These are phyloP conservation scores for Chlorencoelia australis DNA, from an alignment of 2,329 filamentous ascomycete species.

Conservation along the genomic window DNA sequence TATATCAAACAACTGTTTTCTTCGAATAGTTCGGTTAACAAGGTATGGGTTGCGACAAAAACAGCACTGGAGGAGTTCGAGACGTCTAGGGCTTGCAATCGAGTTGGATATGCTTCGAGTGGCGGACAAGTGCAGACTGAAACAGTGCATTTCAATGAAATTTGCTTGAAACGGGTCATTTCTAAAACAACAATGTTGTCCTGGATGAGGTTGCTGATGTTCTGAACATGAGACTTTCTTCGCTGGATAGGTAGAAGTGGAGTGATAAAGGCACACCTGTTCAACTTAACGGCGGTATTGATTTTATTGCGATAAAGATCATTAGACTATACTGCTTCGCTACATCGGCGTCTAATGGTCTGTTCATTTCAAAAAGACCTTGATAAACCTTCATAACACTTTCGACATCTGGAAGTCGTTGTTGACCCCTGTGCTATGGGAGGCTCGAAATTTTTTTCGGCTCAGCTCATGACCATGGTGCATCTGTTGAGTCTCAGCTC, in stretches of 20 bases:
- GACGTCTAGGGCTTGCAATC: too few relatives aligned
- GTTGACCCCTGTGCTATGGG: slow-evolving; percentile 26
- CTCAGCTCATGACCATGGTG: slow-evolving; percentile 1
- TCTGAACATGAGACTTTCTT: slow-evolving; percentile 43
- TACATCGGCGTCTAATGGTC: slow-evolving; percentile 42
- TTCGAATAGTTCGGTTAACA: slow-evolving; percentile 27
- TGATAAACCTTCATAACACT: slow-evolving; percentile 18
- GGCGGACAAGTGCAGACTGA: slow-evolving; percentile 1
- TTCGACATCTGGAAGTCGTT: slow-evolving; percentile 12
- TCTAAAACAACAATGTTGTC: slow-evolving; percentile 38
- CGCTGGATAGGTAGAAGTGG: slow-evolving; percentile 43
- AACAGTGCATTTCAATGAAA: slow-evolving; percentile 30
- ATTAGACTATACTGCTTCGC: slow-evolving; percentile 42
- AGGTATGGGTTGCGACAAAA: too few relatives aligned
- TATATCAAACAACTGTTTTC: slow-evolving; percentile 44
- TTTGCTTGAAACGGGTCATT: slow-evolving; percentile 36
- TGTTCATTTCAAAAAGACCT: slow-evolving; percentile 32
- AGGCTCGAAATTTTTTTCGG: slow-evolving; percentile 36
- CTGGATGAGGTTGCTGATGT: slow-evolving; percentile 45
- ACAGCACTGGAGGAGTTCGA: too few relatives aligned
- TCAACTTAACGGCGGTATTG: slow-evolving; percentile 48
- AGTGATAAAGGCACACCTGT: slow-evolving; percentile 33
- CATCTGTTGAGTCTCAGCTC: slow-evolving; percentile 28
- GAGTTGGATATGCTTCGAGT: too few relatives aligned
- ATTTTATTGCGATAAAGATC: slow-evolving; percentile 48